phyloP scores from a whole-genome alignment of 306 rosid species.

The Rosa persica region DNA sequence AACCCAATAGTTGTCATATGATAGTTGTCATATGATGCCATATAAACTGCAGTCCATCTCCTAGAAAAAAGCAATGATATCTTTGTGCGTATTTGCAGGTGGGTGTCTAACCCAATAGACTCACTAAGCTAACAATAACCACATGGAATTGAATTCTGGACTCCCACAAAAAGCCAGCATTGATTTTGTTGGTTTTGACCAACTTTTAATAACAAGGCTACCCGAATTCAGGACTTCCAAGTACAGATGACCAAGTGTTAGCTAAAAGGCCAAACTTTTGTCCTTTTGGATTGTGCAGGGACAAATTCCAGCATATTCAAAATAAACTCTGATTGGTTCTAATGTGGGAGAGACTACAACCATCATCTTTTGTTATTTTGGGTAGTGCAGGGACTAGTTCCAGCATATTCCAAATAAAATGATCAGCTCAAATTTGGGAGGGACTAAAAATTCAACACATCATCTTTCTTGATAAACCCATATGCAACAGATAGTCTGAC shows the following conservation, averaged over 20 bases:
- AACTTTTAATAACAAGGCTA: background rate
- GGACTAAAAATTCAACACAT: background rate
- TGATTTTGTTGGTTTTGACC: conserved; percentile 2
- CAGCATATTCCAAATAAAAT: background rate
- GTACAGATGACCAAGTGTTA: background rate
- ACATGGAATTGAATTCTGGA: background rate
- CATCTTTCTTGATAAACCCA: background rate
- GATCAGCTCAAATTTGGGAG: background rate
- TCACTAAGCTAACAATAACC: background rate
- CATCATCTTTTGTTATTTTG: background rate
- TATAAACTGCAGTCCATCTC: no score
- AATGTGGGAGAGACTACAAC: background rate
- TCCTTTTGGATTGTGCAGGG: background rate
- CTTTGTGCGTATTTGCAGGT: background rate
- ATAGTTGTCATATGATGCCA: no score
- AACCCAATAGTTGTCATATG: no score
- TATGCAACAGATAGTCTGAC: background rate
- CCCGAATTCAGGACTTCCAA: background rate
- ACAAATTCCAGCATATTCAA: background rate
- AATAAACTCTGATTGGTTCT: background rate
- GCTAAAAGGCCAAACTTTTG: background rate
- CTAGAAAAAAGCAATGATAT: background rate
- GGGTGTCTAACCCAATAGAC: background rate
- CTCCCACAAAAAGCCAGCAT: background rate
- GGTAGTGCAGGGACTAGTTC: background rate